Percentiles rank a stretch among this genome's conserved stretches.
Conservation (phyloP, 306 rosid genomes). For the Cucumis cinereus region DNA sequence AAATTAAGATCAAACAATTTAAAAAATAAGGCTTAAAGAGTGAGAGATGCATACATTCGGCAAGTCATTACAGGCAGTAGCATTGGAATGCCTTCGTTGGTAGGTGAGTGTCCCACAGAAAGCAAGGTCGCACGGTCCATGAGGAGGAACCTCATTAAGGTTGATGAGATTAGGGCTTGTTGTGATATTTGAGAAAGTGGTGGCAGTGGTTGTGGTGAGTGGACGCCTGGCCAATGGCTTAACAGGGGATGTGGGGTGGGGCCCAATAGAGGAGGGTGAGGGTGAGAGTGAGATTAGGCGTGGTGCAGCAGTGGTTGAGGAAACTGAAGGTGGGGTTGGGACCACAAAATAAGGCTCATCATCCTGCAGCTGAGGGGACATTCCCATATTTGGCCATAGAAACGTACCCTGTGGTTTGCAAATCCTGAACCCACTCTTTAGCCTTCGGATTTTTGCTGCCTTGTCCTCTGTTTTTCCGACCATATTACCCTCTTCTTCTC, state of each 20-base stretch:
- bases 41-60: conserved; percentile 11
- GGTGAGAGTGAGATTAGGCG: neutral
- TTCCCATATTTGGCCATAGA: conserved; percentile 48
- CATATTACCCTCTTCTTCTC: conserved; percentile 11
- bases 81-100: conserved; percentile 9
- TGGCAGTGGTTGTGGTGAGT: conserved; percentile 26
- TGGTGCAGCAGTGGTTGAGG: conserved; percentile 30
- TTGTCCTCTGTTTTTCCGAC: conserved; percentile 28
- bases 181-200: conserved; percentile 20
- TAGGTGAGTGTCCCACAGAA: conserved; percentile 12
- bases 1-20: too few relatives aligned
- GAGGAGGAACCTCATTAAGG: conserved; percentile 51
- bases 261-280: neutral
- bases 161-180: conserved; percentile 23
- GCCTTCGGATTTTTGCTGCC: conserved; percentile 51
- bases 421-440: conserved; percentile 75
- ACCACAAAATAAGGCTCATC: conserved; percentile 14
- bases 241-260: conserved; percentile 35
- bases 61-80: neutral
- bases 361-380: conserved; percentile 22
- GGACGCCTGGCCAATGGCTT: conserved; percentile 65
- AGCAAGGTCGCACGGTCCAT: conserved; percentile 6
- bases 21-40: neutral
- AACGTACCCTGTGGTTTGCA: conserved; percentile 63
- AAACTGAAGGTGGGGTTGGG: conserved; percentile 57